These are phyloP conservation scores for Fusarium torulosum DNA, from an alignment of 2,329 filamentous ascomycete genomes.

Conservation along the genomic window DNA sequence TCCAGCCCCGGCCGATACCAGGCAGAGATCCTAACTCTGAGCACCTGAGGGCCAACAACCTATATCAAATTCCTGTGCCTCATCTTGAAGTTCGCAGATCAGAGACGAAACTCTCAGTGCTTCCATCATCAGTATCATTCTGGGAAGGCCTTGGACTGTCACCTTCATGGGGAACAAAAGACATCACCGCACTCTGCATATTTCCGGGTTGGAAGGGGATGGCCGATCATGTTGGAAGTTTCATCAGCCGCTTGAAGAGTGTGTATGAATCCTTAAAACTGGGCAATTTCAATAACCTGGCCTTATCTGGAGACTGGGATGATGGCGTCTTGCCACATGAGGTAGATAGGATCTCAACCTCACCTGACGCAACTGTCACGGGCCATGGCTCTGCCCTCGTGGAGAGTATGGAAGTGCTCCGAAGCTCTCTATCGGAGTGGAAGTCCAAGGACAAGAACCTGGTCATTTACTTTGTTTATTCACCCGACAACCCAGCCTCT, in stretches of 20 bases:
- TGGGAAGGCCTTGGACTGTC: conserved; percentile 85
- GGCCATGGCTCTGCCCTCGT: conserved; percentile 60
- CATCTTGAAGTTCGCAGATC: conserved; percentile 79
- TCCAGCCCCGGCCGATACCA: conserved; percentile 62
- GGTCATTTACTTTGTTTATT: conserved; percentile 82
- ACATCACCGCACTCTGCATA: conserved; percentile 77
- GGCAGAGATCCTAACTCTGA: conserved; percentile 59
- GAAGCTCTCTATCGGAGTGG: conserved; percentile 59
- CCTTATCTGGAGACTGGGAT: conserved; percentile 54
- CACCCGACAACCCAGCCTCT: conserved; percentile 70
- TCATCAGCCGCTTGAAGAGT: conserved; percentile 75
- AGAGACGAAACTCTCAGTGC: conserved; percentile 76
- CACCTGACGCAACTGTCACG: conserved; percentile 56
- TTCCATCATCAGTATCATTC: conserved; percentile 80
- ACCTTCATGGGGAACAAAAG: conserved; percentile 77
- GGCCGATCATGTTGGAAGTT: conserved; percentile 69
- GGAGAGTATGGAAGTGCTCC: conserved; percentile 63
- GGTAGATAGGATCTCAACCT: conserved; percentile 60
- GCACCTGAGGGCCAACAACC: conserved; percentile 62
- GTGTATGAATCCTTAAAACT: conserved; percentile 81
- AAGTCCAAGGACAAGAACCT: conserved; percentile 68
- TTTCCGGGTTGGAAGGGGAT: conserved; percentile 76
- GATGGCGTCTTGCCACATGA: conserved; percentile 65
- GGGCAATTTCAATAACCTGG: conserved; percentile 70
- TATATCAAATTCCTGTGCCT: conserved; percentile 75